These are phyloP conservation scores for Exophiala sideris DNA, from an alignment of 2,329 filamentous ascomycete genomes.

Conservation along the genomic window DNA sequence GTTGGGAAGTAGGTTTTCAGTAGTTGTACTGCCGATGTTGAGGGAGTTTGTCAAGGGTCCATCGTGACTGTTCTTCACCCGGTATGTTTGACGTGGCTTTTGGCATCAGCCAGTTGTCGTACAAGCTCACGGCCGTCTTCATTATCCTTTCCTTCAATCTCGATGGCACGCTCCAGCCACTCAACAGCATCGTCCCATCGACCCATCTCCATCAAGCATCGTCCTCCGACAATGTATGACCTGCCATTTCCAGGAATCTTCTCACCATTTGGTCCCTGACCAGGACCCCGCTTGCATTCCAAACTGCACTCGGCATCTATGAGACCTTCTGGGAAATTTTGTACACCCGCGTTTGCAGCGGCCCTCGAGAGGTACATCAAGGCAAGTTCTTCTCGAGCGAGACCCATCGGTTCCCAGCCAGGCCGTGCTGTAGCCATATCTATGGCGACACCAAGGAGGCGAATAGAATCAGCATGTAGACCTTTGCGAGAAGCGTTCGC, in stretches of 20 bases:
- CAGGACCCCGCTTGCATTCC: constrained; percentile 62
- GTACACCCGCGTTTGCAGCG: constrained; percentile 80
- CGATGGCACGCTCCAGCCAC: constrained; percentile 73
- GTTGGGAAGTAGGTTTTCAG: not conserved
- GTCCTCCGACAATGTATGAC: constrained; percentile 86
- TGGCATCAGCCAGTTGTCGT: constrained; percentile 60
- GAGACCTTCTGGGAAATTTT: constrained; percentile 80
- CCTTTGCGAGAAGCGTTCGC: constrained; percentile 79
- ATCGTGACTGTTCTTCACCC: constrained; percentile 1
- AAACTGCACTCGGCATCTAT: constrained; percentile 85
- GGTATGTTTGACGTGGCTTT: constrained; percentile 32
- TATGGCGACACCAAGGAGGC: constrained; percentile 79
- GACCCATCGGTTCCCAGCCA: constrained; percentile 78
- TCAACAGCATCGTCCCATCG: constrained; percentile 74
- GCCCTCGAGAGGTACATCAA: constrained; percentile 81
- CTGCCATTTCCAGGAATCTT: constrained; percentile 73
- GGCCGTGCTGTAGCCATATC: constrained; percentile 83
- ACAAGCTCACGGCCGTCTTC: constrained; percentile 51
- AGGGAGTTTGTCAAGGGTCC: too few species aligned
- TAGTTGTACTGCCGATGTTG: not conserved
- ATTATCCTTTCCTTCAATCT: constrained; percentile 67
- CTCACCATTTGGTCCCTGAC: constrained; percentile 26
- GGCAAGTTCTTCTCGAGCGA: constrained; percentile 81
- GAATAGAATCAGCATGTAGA: constrained; percentile 69
- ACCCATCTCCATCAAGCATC: constrained; percentile 87